Base-by-base conservation (phyloP, 176 grass and related monocot species). In the Rhynchospora tenuis region DNA sequence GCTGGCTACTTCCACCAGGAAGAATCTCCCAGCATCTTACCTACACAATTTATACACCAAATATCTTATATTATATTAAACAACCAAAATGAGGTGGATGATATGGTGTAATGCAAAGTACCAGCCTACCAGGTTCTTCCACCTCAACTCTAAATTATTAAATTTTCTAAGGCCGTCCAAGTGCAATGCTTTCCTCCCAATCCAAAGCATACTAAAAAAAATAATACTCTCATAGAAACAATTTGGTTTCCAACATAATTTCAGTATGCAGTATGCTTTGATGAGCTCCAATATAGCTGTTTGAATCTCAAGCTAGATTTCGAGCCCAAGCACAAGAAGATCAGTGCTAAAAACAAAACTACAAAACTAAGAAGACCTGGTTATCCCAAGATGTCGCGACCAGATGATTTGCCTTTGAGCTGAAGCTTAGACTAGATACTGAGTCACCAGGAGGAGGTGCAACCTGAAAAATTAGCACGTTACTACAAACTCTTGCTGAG, bases 21-120 rank as follows among this genome's bases (percentile, higher is more conserved):
- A 88, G 81, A 83, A 97, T 92, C 88, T 98, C 95, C 95, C 95
- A 98, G 73, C 95, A 98, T 50, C 92, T 91, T 26, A 98, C 95
- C 95, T 98, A 78, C 42, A 87, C 81, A 2, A 1, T 15, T 44
- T 16, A 74, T 51, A 52, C 22, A 0, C 5, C 23, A 74, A 74
- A 50, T 52, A 24, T 73, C n/a, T 50, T 50, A 72, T 72, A 46
- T 72, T 50, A 73, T 73, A n/a, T 14, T 8, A 50, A 48, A 1
- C 22, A 71, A 46, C 67, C 17, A 71, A 71, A 45, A 6, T 46
- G 0, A 52, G 50, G 12, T 71, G 17, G 3, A 2, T 20, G 42
- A 38, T 38, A 38, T 38, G 33, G 33, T 38, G 8, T 7, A 45
- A 44, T 71, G 38, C 38, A 71, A 46, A 45, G 2, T n/a, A 20